Evolutionary conservation across 2,329 filamentous ascomycete species (phyloP).

Genomic region (Sarocladiaceae sp.): DNA sequence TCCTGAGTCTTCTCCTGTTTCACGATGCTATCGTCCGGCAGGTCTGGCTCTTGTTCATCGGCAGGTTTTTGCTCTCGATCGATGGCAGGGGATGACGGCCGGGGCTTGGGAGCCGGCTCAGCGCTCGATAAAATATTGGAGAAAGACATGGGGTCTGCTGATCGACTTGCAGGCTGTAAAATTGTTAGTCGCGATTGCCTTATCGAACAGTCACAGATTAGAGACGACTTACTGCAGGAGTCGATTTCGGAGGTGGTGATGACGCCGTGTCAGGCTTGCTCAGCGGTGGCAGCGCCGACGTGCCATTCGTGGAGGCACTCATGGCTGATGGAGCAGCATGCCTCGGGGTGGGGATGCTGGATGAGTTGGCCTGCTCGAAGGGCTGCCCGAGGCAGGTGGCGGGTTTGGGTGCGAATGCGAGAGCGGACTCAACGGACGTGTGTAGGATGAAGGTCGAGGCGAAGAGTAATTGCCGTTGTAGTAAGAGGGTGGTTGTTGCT

Average conservation of each 20-base stretch:
- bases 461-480: slow-evolving; percentile 48
- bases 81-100: slow-evolving; percentile 37
- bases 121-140: slow-evolving; percentile 87
- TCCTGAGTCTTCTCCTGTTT: slow-evolving; percentile 12
- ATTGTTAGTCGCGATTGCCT: not conserved
- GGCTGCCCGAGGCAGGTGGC: slow-evolving; percentile 37
- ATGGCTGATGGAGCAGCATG: slow-evolving; percentile 36
- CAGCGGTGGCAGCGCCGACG: slow-evolving; percentile 30
- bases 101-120: slow-evolving; percentile 58
- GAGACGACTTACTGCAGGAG: slow-evolving; percentile 30
- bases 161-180: slow-evolving; percentile 63
- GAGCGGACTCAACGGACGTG: slow-evolving; percentile 44
- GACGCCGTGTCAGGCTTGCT: slow-evolving; percentile 18
- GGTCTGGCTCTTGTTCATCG: slow-evolving; percentile 14
- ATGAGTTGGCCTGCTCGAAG: slow-evolving; percentile 33
- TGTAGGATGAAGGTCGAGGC: slow-evolving; percentile 38
- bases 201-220: not conserved
- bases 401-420: slow-evolving; percentile 46
- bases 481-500: slow-evolving; percentile 36
- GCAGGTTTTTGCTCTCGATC: slow-evolving; percentile 10
- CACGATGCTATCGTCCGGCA: slow-evolving; percentile 9
- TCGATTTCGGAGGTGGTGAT: slow-evolving; percentile 35
- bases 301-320: slow-evolving; percentile 36
- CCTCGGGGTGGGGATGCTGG: slow-evolving; percentile 46
- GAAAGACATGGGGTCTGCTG: slow-evolving; percentile 89